phyloP scores from a whole-genome alignment of 2,329 filamentous ascomycete species.

The Calonectria crousiana region DNA sequence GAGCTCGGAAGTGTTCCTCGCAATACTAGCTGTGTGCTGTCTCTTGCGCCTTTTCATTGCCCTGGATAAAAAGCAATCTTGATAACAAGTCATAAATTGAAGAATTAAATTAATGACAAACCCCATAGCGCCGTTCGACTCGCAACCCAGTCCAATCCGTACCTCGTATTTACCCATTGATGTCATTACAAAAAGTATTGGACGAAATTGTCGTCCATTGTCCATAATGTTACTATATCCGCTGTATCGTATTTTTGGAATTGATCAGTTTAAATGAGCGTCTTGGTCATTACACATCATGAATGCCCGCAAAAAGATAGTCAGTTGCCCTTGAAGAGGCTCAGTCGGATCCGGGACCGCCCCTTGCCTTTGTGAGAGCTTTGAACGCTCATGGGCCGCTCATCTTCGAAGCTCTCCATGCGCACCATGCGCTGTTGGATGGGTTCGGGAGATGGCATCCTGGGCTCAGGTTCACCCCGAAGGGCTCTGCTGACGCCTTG shows the following conservation, averaged over 20 bases:
- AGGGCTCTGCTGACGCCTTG: slow-evolving; percentile 21
- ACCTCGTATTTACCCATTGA: background rate
- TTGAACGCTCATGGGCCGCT: slow-evolving; percentile 22
- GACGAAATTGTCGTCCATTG: background rate
- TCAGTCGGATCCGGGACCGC: slow-evolving; percentile 17
- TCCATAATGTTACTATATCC: slow-evolving; percentile 6
- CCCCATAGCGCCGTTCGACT: background rate
- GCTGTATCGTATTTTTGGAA: slow-evolving; percentile 10
- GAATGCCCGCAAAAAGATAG: slow-evolving; percentile 3
- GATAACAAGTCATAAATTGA: background rate
- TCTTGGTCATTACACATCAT: slow-evolving; percentile 25
- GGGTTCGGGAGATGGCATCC: slow-evolving; percentile 20
- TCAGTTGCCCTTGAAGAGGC: slow-evolving; percentile 29
- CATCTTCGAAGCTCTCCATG: slow-evolving; percentile 26
- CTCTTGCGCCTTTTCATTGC: background rate
- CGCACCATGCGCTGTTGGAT: slow-evolving; percentile 21
- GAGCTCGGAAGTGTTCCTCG: background rate
- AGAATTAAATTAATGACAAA: background rate
- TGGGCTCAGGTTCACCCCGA: slow-evolving; percentile 19
- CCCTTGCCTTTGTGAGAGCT: slow-evolving; percentile 26
- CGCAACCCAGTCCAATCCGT: background rate
- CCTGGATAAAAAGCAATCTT: background rate
- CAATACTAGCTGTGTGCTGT: background rate
- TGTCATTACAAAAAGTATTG: slow-evolving; percentile 2
- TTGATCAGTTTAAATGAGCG: background rate